phyloP scores from a whole-genome alignment of 495 filamentous ascomycete species.

The Xylaria curta region DNA sequence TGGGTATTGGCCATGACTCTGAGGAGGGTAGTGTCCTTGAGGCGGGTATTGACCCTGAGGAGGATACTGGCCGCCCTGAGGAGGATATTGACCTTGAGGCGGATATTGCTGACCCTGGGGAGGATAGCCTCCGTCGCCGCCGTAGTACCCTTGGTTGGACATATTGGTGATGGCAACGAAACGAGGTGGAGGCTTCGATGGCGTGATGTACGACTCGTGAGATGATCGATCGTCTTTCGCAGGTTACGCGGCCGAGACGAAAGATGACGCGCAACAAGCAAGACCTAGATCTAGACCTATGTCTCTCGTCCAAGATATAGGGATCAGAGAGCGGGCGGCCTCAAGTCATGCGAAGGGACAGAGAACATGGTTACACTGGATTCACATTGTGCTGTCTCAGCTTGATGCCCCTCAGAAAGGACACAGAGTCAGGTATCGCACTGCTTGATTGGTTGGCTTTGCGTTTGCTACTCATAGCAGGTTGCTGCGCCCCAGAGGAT shows the following conservation, averaged over 20 bases:
- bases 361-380: conserved; percentile 4
- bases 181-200: neutral
- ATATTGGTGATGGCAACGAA: conserved; percentile 21
- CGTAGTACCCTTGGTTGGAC: conserved; percentile 40
- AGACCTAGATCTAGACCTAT: neutral
- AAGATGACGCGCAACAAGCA: neutral
- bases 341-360: neutral
- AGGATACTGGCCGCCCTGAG: conserved; percentile 27
- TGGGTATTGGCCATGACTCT: conserved; percentile 32
- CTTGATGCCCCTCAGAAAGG: neutral
- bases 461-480: neutral
- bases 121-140: conserved; percentile 31
- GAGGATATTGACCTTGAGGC: conserved; percentile 29
- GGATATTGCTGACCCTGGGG: conserved; percentile 27
- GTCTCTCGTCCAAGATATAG: neutral
- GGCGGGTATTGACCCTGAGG: conserved; percentile 25
- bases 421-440: neutral
- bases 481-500: conserved; percentile 22
- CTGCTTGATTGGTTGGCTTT: conserved; percentile 13
- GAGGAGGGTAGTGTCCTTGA: conserved; percentile 18
- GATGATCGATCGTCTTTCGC: neutral
- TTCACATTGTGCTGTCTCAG: neutral
- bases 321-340: conserved; percentile 9
- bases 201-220: conserved; percentile 6
- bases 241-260: neutral